Evolutionary conservation across 1,284 basidiomycete genomes (phyloP), one percentile per base, ranked within the genome.

Genomic region (Mycosarcoma mackinlayi): DNA sequence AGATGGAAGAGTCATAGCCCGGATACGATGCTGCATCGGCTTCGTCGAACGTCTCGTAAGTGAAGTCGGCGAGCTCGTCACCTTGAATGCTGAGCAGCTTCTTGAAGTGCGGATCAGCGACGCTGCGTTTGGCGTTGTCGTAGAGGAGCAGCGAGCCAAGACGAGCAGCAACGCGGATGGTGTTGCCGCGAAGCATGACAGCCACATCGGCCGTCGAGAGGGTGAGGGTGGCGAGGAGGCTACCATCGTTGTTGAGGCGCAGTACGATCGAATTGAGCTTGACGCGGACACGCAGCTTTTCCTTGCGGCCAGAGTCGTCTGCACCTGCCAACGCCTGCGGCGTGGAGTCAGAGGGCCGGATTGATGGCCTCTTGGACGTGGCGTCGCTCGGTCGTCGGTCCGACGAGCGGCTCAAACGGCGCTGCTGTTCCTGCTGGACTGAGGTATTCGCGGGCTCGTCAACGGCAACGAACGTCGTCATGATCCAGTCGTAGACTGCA

Each of bases 401-500:
- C 14, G 67, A 70, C 1, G 67, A 70, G 19, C 52, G 41, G 28
- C 67, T 70, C 0, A 57, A 57, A 44, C 67, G 52, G 7, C 61
- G 60, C 51, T 54, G 70, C 19, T 66, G 50, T 10, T 65, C 46
- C 28, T 51, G 51, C 27, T 42, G 21, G n/a, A n/a, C n/a, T n/a
- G n/a, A n/a, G 13, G 48, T 28, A 13, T 41, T 33, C 6, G 62
- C 19, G 5, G 57, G 46, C 31, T 65, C 57, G n/a, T 71, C 68
- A 2, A 50, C 44, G 1, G 73, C 57, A 6, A 75, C 77, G 46
- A 80, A 80, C 6, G 79, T 80, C 18, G 92, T 91, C 91, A 99
- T 96, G 84, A 99, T 90, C 85, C 97, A 98, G 84, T 98, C 94
- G 83, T 98, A 98, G 10, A 98, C 85, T 2, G 90, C 87, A 37